phyloP scores from a whole-genome alignment of 2,329 filamentous ascomycete genomes.

The Aplosporella prunicola region DNA sequence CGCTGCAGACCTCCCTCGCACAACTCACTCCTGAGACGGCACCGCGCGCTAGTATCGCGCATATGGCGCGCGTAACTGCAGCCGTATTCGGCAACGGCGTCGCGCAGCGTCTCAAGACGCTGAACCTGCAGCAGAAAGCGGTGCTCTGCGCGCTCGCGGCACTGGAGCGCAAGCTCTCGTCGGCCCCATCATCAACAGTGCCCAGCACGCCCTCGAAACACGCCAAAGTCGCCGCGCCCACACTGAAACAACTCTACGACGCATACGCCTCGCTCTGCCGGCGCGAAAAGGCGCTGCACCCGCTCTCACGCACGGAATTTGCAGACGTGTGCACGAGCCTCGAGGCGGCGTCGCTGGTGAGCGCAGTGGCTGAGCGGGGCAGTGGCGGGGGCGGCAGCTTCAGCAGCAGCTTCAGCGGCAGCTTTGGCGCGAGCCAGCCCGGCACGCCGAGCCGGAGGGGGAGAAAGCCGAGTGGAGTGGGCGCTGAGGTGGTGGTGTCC shows the following conservation, averaged over 20 bases:
- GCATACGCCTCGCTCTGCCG: constrained; percentile 77
- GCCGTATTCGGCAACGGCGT: constrained; percentile 86
- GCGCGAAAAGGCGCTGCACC: constrained; percentile 78
- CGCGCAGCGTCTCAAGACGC: constrained; percentile 68
- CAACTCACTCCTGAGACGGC: constrained; percentile 66
- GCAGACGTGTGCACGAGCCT: constrained; percentile 83
- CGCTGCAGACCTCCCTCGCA: constrained; percentile 39
- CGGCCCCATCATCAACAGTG: constrained; percentile 3
- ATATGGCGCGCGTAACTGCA: constrained; percentile 85
- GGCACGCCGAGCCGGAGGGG: constrained; percentile 55
- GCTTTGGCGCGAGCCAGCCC: constrained; percentile 2
- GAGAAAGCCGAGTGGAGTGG: constrained; percentile 27
- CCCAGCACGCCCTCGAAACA: constrained; percentile 33
- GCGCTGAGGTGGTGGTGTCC: constrained; percentile 28
- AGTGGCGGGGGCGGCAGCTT: constrained; percentile 64
- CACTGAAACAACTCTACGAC: constrained; percentile 73
- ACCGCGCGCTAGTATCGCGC: constrained; percentile 78
- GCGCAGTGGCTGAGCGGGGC: constrained; percentile 52
- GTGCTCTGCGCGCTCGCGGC: constrained; percentile 81
- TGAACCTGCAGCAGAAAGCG: constrained; percentile 95
- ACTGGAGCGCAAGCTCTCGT: constrained; percentile 64
- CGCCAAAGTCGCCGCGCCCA: constrained; percentile 55
- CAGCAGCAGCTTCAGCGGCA: no score
- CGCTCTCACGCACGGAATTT: constrained; percentile 85
- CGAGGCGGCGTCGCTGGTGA: constrained; percentile 75